Percentiles rank a stretch among this genome's conserved stretches.
phyloP scores from a whole-genome alignment of 371 early-diverging fungal species.

The Capniomyces stellatus region DNA sequence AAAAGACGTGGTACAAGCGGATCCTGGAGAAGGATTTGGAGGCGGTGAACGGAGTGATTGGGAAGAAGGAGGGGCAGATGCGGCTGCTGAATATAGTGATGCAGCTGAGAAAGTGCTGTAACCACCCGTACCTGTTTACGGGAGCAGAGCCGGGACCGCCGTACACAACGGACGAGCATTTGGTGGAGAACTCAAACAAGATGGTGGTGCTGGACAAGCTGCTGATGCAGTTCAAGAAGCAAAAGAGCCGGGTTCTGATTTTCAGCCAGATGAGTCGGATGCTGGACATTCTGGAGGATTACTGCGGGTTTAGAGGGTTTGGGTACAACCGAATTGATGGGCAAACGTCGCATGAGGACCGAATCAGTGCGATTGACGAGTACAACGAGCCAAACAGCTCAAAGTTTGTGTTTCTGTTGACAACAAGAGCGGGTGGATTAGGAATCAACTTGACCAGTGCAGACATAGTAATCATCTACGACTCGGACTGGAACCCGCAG shows the following conservation, averaged over 20 bases:
- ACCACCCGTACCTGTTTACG: conserved; percentile 98
- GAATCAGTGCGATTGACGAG: conserved; percentile 84
- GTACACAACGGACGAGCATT: conserved; percentile 91
- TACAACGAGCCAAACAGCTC: conserved; percentile 79
- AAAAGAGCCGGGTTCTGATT: conserved; percentile 91
- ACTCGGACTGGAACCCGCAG: conserved; percentile 98
- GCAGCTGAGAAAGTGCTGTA: conserved; percentile 99
- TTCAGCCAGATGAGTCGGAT: conserved; percentile 98
- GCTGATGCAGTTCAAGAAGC: conserved; percentile 57
- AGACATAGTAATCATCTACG: conserved; percentile 94
- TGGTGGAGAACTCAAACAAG: conserved; percentile 88
- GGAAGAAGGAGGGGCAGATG: conserved; percentile 56
- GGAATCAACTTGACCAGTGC: conserved; percentile 98
- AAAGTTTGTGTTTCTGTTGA: conserved; percentile 93
- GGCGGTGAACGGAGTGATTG: conserved; percentile 67
- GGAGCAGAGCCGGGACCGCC: conserved; percentile 96
- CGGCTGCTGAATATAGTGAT: conserved; percentile 94
- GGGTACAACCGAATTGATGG: conserved; percentile 98
- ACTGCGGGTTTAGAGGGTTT: conserved; percentile 76
- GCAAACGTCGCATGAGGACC: conserved; percentile 83
- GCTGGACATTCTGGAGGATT: conserved; percentile 98
- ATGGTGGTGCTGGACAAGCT: conserved; percentile 90
- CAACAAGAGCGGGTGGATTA: conserved; percentile 96
- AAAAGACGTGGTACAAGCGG: conserved; percentile 92
- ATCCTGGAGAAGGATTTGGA: conserved; percentile 96